Evolutionary conservation across 129 eudicot genomes (phyloP).

Genomic region (Tanacetum coccineum): DNA sequence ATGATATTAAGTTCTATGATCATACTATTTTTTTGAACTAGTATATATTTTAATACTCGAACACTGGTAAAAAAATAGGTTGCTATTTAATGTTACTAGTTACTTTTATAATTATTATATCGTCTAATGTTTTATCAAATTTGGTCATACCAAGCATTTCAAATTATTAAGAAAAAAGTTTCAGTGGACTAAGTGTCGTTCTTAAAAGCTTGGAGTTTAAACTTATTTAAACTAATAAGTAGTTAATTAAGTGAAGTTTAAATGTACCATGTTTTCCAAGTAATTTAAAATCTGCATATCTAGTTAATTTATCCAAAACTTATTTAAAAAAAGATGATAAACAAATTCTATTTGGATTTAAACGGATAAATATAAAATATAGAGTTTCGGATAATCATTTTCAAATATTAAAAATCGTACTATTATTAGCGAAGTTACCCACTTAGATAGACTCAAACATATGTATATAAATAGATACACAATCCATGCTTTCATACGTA

Average conservation of each 20-base stretch:
- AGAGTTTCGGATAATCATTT: not conserved
- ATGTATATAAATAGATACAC: not conserved
- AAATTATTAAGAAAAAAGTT: not conserved
- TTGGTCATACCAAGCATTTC: no score
- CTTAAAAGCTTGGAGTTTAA: not conserved
- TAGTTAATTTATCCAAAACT: not conserved
- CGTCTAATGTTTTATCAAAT: not conserved
- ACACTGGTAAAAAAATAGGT: no score
- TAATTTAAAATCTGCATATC: not conserved
- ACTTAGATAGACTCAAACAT: not conserved
- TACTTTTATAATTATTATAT: no score
- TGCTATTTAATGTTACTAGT: no score
- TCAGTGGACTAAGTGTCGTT: not conserved
- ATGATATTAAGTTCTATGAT: not conserved
- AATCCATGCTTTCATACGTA: conserved; percentile 16
- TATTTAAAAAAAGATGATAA: no score
- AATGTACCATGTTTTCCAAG: no score
- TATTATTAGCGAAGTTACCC: conserved; percentile 7
- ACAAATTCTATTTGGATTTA: not conserved
- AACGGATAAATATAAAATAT: no score
- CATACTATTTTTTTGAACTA: no score
- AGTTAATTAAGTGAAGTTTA: not conserved
- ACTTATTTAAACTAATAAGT: no score
- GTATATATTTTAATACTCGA: no score
- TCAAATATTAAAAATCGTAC: not conserved